Evolutionary conservation across 2,329 filamentous ascomycete species (phyloP).

Genomic region (Sclerotinia nivalis): DNA sequence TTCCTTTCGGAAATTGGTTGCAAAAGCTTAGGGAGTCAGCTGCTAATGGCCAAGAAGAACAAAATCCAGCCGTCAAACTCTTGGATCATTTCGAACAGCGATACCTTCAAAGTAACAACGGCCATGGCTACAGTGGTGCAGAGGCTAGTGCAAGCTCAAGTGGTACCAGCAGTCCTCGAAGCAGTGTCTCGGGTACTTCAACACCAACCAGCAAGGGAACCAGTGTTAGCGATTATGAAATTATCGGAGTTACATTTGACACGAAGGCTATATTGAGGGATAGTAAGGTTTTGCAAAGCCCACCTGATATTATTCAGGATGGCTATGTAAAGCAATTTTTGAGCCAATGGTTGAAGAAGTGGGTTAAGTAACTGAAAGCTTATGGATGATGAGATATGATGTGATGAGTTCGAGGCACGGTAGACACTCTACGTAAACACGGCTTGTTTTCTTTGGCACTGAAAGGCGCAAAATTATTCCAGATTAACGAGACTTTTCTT

Average conservation of each 20-base stretch:
- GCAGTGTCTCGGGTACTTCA: conserved; percentile 1
- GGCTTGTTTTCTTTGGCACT: not conserved
- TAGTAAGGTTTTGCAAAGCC: conserved; percentile 19
- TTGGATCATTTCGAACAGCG: conserved; percentile 25
- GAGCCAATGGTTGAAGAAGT: conserved; percentile 21
- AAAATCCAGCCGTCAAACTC: conserved; percentile 36
- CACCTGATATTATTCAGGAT: conserved; percentile 24
- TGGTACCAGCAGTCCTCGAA: conserved; percentile 8
- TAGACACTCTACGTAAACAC: not conserved
- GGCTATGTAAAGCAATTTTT: conserved; percentile 23
- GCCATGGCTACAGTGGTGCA: conserved; percentile 3
- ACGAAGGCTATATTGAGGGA: conserved; percentile 22
- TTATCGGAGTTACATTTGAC: conserved; percentile 22
- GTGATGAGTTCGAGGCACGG: not conserved
- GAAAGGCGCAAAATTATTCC: not conserved
- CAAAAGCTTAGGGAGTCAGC: conserved; percentile 47
- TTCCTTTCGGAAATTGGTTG: conserved; percentile 49
- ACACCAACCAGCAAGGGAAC: conserved; percentile 12
- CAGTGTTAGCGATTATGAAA: conserved; percentile 13
- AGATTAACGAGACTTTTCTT: not conserved
- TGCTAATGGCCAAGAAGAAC: conserved; percentile 44
- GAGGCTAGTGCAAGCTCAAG: conserved; percentile 6
- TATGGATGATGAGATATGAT: not conserved
- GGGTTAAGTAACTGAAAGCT: not conserved
- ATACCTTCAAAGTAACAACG: conserved; percentile 21